Conservation (phyloP, 1,139 yeast genomes). For the Lodderomyces theae region DNA sequence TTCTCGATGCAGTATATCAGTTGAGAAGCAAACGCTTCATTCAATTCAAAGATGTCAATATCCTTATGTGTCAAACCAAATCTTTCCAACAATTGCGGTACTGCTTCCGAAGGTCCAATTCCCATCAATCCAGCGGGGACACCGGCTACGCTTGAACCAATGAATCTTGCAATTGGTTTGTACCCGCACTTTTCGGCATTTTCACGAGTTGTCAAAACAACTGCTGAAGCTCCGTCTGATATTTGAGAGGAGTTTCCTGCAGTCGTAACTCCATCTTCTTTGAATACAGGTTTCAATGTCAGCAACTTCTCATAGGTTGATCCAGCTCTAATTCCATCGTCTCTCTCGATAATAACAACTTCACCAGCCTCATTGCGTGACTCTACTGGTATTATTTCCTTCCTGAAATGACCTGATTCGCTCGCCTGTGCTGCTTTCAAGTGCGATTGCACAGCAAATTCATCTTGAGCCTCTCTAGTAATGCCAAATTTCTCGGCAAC, state of each 20-base stretch:
- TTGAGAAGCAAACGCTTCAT: slow-evolving; percentile 45
- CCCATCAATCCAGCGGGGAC: slow-evolving; percentile 40
- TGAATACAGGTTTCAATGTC: slow-evolving; percentile 32
- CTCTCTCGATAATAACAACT: slow-evolving; percentile 17
- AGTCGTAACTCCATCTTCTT: slow-evolving; percentile 35
- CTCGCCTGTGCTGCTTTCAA: slow-evolving; percentile 34
- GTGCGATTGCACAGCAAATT: slow-evolving; percentile 36
- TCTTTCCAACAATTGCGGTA: slow-evolving; percentile 30
- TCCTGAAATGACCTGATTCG: slow-evolving; percentile 32
- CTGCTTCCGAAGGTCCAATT: slow-evolving; percentile 39
- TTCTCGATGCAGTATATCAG: slow-evolving; percentile 31
- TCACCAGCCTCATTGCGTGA: slow-evolving; percentile 25
- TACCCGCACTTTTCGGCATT: slow-evolving; percentile 34
- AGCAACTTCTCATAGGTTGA: slow-evolving; percentile 30
- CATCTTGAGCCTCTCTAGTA: slow-evolving; percentile 59
- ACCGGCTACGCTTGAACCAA: slow-evolving; percentile 37
- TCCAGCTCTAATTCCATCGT: slow-evolving; percentile 32
- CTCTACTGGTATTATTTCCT: slow-evolving; percentile 35
- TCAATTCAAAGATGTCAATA: slow-evolving; percentile 37
- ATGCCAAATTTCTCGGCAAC: slow-evolving; percentile 47
- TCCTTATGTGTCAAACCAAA: slow-evolving; percentile 25
- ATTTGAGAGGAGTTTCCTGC: slow-evolving; percentile 45
- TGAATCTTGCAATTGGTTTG: slow-evolving; percentile 38
- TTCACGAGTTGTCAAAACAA: slow-evolving; percentile 33
- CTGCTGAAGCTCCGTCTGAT: slow-evolving; percentile 45